A percentile compares a stretch with the other conserved stretches of the same genome.
phyloP scores from a whole-genome alignment of 2,329 filamentous ascomycete species.

The Ophiobolus disseminans region DNA sequence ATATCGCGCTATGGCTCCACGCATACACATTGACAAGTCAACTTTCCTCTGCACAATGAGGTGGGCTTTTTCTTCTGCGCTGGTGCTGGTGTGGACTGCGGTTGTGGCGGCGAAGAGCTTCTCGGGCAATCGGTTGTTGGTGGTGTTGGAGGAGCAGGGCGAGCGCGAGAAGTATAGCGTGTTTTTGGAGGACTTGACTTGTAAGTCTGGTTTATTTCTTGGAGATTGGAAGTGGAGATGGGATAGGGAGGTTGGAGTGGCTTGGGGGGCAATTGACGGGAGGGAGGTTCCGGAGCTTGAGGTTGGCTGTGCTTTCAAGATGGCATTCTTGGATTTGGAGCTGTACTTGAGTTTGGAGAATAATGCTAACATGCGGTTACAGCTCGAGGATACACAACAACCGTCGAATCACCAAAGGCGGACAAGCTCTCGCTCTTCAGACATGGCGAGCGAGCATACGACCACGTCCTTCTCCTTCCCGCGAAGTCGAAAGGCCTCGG shows the following conservation, averaged over 20 bases:
- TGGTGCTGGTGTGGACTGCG: slow-evolving; percentile 71
- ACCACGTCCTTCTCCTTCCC: slow-evolving; percentile 89
- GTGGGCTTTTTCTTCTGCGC: slow-evolving; percentile 71
- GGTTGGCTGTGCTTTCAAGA: slow-evolving; percentile 19
- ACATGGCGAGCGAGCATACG: slow-evolving; percentile 86
- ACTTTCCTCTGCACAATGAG: slow-evolving; percentile 67
- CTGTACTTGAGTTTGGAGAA: slow-evolving; percentile 5
- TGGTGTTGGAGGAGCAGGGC: slow-evolving; percentile 80
- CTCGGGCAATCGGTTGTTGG: slow-evolving; percentile 79
- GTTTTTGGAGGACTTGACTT: slow-evolving; percentile 75
- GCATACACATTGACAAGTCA: slow-evolving; percentile 20
- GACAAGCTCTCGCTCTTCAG: slow-evolving; percentile 75
- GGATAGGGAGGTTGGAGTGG: not conserved
- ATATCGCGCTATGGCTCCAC: slow-evolving; percentile 16
- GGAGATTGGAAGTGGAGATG: not conserved
- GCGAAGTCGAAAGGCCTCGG: slow-evolving; percentile 92
- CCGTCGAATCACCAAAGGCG: slow-evolving; percentile 69
- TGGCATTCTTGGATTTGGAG: slow-evolving; percentile 11
- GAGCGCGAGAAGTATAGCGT: slow-evolving; percentile 85
- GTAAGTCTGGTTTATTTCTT: slow-evolving; percentile 57
- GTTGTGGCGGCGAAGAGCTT: slow-evolving; percentile 79
- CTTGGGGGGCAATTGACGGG: not conserved
- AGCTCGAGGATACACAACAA: slow-evolving; percentile 85
- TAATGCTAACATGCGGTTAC: slow-evolving; percentile 14
- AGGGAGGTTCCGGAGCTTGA: not conserved